These are phyloP conservation scores for Talaromyces sp. DNA, from an alignment of 2,329 filamentous ascomycete species.

Conservation along the genomic window DNA sequence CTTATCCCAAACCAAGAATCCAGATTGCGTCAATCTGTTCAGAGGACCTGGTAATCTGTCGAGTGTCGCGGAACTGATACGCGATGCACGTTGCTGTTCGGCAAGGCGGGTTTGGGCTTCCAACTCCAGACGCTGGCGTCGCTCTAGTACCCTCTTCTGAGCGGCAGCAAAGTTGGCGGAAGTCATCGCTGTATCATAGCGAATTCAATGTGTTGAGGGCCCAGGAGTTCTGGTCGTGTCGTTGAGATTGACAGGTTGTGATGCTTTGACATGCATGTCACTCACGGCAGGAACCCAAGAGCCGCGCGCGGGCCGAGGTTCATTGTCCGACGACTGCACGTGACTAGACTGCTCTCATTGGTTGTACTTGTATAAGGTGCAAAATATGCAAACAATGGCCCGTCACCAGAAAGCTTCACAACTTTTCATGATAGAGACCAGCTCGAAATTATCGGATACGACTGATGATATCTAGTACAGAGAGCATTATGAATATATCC, in stretches of 20 bases:
- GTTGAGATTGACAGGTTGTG: neutral
- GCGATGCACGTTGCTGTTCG: slow-evolving; percentile 43
- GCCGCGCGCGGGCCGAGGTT: slow-evolving; percentile 11
- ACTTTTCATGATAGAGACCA: no score
- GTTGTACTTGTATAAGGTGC: neutral
- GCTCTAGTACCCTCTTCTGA: slow-evolving; percentile 77
- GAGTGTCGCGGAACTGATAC: slow-evolving; percentile 50
- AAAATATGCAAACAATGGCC: neutral
- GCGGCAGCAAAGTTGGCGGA: slow-evolving; percentile 76
- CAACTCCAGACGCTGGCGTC: slow-evolving; percentile 69
- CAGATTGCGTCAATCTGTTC: slow-evolving; percentile 45
- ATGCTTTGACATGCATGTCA: neutral
- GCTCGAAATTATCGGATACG: no score
- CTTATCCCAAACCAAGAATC: slow-evolving; percentile 59
- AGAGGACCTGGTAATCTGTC: slow-evolving; percentile 60
- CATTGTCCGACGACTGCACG: neutral
- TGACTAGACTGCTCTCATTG: neutral
- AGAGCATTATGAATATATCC: no score
- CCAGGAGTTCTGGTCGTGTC: slow-evolving; percentile 3
- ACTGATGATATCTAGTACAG: no score
- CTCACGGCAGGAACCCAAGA: neutral
- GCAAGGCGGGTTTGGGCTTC: slow-evolving; percentile 54
- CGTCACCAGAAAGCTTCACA: no score
- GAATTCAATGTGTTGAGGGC: neutral
- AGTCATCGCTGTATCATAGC: slow-evolving; percentile 45